A percentile compares a stretch with the other conserved stretches of the same genome.
Evolutionary conservation across 2,329 filamentous ascomycete species (phyloP).

Genomic region (Aureobasidium sp.): DNA sequence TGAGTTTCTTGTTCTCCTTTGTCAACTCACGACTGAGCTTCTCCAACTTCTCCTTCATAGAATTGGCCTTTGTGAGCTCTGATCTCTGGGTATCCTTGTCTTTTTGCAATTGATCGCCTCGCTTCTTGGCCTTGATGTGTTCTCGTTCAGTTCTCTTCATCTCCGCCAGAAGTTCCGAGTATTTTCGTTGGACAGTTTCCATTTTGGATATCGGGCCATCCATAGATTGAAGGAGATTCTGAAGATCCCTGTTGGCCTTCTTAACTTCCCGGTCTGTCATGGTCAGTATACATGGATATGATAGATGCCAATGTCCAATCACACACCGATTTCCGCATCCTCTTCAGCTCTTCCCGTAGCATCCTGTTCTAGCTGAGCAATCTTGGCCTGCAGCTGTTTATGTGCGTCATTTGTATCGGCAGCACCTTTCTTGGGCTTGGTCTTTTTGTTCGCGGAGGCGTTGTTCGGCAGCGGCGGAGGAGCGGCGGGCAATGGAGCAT

Average conservation of each 20-base stretch:
- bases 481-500: conserved; percentile 22
- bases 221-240: conserved; percentile 74
- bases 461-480: conserved; percentile 35
- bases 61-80: conserved; percentile 82
- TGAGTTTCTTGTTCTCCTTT: conserved; percentile 96
- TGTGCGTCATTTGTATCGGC: conserved; percentile 77
- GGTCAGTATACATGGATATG: background rate
- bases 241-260: conserved; percentile 84
- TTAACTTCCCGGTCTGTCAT: conserved; percentile 81
- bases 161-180: conserved; percentile 81
- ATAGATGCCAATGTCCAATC: background rate
- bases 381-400: conserved; percentile 84
- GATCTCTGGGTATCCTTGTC: conserved; percentile 85
- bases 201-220: conserved; percentile 89
- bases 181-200: conserved; percentile 81
- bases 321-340: conserved; percentile 87
- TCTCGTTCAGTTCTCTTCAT: conserved; percentile 96
- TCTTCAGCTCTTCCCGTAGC: conserved; percentile 90
- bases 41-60: conserved; percentile 91
- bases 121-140: conserved; percentile 91
- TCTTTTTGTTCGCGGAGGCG: conserved; percentile 57
- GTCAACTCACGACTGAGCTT: conserved; percentile 92
- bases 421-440: conserved; percentile 68
- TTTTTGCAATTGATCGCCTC: conserved; percentile 88
- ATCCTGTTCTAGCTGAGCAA: conserved; percentile 91